A percentile compares a stretch with the other conserved stretches of the same genome.
These are phyloP conservation scores for Gaeumannomyces sp. DNA, from an alignment of 2,329 filamentous ascomycete species.

Conservation along the genomic window DNA sequence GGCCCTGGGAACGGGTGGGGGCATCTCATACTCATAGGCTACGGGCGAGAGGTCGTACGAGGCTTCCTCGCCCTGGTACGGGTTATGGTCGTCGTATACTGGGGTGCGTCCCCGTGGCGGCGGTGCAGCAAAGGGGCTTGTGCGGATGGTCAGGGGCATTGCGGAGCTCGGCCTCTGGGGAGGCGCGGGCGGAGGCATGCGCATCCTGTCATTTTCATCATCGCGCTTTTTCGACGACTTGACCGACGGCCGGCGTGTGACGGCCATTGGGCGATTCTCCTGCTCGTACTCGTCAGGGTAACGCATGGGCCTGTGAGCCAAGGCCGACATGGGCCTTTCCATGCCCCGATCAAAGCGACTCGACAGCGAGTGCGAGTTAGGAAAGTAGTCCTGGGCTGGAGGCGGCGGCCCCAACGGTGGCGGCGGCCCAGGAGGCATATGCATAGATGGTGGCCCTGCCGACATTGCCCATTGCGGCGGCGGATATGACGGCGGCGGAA, in stretches of 20 bases:
- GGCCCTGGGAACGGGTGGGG: constrained; percentile 12
- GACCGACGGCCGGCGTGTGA: constrained; percentile 37
- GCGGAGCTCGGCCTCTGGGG: constrained; percentile 27
- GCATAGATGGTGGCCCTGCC: not conserved
- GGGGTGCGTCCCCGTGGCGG: constrained; percentile 21
- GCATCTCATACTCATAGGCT: constrained; percentile 19
- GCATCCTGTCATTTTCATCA: constrained; percentile 36
- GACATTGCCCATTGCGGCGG: constrained; percentile 18
- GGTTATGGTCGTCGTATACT: constrained; percentile 27
- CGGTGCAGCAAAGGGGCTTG: constrained; percentile 24
- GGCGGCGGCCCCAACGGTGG: not conserved
- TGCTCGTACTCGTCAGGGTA: constrained; percentile 37
- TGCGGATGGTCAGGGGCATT: constrained; percentile 22
- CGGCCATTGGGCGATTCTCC: constrained; percentile 23
- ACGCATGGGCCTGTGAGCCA: constrained; percentile 28
- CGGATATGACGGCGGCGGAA: constrained; percentile 23
- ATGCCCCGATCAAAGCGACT: constrained; percentile 6
- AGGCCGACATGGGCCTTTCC: constrained; percentile 30
- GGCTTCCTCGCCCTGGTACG: constrained; percentile 30
- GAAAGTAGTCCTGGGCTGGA: constrained; percentile 18
- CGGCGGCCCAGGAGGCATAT: constrained; percentile 12
- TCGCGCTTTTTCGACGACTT: constrained; percentile 30
- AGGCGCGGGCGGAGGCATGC: constrained; percentile 44
- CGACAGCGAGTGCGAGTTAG: constrained; percentile 11
- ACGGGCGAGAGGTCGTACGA: constrained; percentile 29